A percentile compares a stretch with the other conserved stretches of the same genome.
phyloP scores from a whole-genome alignment of 108 stramenopile species.

The Cyclostephanos invisitatus region DNA sequence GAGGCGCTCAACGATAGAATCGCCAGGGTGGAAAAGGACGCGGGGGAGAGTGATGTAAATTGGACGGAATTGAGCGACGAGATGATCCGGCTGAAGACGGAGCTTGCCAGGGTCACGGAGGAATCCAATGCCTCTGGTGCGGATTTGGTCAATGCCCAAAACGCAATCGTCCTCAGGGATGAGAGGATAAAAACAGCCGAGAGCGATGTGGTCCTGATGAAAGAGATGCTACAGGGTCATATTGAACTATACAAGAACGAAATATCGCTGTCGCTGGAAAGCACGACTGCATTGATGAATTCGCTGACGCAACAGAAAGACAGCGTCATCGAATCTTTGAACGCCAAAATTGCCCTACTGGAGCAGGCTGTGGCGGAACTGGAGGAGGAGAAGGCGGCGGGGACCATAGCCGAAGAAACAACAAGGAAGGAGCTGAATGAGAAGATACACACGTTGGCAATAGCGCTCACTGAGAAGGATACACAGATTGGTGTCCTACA shows the following conservation, averaged over 20 bases:
- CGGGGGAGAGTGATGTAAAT: constrained; percentile 8
- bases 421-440: constrained; percentile 28
- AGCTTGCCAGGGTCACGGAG: constrained; percentile 5
- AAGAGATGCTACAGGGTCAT: constrained; percentile 16
- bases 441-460: constrained; percentile 31
- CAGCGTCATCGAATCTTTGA: constrained; percentile 32
- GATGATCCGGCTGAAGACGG: constrained; percentile 9
- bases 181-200: not conserved
- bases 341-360: constrained; percentile 30
- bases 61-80: not conserved
- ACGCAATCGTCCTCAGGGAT: constrained; percentile 20
- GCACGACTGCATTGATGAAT: constrained; percentile 23
- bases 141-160: constrained; percentile 8
- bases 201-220: constrained; percentile 6
- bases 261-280: constrained; percentile 21
- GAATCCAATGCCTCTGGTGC: constrained; percentile 14
- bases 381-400: constrained; percentile 11
- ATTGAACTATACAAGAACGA: constrained; percentile 31
- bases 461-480: constrained; percentile 33
- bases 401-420: not conserved
- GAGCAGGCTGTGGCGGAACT: constrained; percentile 30
- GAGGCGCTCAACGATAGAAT: constrained; percentile 3
- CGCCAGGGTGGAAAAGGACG: constrained; percentile 8
- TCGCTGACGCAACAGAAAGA: constrained; percentile 36
- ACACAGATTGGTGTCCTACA: constrained; percentile 12